phyloP scores from a whole-genome alignment of 257 asterid species.

The Penstemon eatonii region DNA sequence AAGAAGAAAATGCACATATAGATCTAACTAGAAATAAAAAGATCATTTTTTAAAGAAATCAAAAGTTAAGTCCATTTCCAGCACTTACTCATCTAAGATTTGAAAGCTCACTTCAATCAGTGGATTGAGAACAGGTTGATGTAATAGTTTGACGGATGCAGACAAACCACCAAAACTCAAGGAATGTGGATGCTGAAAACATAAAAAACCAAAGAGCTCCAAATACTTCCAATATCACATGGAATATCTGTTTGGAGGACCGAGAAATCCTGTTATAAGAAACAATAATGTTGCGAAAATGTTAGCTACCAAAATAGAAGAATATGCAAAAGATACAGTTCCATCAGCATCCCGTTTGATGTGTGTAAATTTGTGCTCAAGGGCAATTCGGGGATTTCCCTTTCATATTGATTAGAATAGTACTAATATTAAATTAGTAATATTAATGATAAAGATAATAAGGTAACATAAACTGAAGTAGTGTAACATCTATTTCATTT shows the following conservation, averaged over 20 bases:
- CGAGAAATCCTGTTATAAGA: conserved; percentile 63
- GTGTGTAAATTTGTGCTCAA: not conserved
- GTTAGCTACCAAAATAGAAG: conserved; percentile 12
- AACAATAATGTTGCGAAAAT: not conserved
- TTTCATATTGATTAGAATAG: too few relatives aligned
- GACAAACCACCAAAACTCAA: conserved; percentile 88
- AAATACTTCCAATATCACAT: conserved; percentile 55
- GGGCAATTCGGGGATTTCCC: too few relatives aligned
- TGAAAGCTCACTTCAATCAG: conserved; percentile 47
- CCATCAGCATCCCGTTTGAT: not conserved
- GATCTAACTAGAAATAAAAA: too few relatives aligned
- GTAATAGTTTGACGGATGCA: conserved; percentile 53
- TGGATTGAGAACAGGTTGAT: conserved; percentile 57
- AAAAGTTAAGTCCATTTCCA: conserved; percentile 13
- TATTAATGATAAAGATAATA: too few relatives aligned
- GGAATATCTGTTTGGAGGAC: conserved; percentile 51
- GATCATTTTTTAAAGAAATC: too few relatives aligned
- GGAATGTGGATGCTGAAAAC: conserved; percentile 80
- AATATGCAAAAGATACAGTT: not conserved
- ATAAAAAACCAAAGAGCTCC: conserved; percentile 75
- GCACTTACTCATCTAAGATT: not conserved
- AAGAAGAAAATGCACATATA: not conserved
- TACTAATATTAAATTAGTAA: too few relatives aligned
- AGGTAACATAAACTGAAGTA: too few relatives aligned
- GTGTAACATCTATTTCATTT: too few relatives aligned